A percentile compares a stretch with the other conserved stretches of the same genome.
phyloP scores from a whole-genome alignment of 805 yeast species.

The Isabelozyma pseudorhagii region DNA sequence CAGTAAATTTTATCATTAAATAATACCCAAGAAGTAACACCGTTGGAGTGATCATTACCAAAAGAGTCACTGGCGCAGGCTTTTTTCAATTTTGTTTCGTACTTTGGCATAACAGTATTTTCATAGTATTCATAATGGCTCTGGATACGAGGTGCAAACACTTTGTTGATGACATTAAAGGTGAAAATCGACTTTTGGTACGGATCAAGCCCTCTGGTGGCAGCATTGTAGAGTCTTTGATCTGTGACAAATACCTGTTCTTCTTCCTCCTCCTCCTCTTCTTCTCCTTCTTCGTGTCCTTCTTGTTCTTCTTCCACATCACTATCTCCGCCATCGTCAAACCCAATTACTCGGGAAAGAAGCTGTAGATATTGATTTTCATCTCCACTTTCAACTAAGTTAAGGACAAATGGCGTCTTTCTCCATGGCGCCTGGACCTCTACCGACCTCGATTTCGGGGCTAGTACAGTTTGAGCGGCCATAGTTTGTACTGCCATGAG shows the following conservation, averaged over 20 bases:
- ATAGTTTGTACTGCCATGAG: neutral
- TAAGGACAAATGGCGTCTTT: constrained; percentile 37
- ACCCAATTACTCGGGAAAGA: constrained; percentile 13
- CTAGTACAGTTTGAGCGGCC: neutral
- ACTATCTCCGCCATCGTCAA: constrained; percentile 5
- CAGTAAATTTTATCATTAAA: constrained; percentile 57
- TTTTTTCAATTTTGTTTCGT: constrained; percentile 11
- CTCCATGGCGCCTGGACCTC: constrained; percentile 38
- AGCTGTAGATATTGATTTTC: constrained; percentile 31
- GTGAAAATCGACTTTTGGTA: constrained; percentile 27
- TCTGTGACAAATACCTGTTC: constrained; percentile 2
- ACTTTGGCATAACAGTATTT: constrained; percentile 24
- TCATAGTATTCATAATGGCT: constrained; percentile 58
- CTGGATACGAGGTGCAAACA: constrained; percentile 59
- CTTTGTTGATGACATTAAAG: constrained; percentile 44
- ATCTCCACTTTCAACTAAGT: constrained; percentile 40
- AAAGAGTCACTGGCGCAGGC: constrained; percentile 28
- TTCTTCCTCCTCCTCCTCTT: constrained; percentile 5
- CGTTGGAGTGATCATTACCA: constrained; percentile 25
- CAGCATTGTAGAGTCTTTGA: constrained; percentile 1
- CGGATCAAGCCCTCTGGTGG: constrained; percentile 4
- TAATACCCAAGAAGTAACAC: constrained; percentile 44
- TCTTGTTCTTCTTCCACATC: constrained; percentile 3
- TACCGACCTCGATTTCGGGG: constrained; percentile 7
- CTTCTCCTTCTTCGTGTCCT: constrained; percentile 1